Conservation (phyloP, 192 early-diverging fungal species). For the Allomyces javanicus region DNA sequence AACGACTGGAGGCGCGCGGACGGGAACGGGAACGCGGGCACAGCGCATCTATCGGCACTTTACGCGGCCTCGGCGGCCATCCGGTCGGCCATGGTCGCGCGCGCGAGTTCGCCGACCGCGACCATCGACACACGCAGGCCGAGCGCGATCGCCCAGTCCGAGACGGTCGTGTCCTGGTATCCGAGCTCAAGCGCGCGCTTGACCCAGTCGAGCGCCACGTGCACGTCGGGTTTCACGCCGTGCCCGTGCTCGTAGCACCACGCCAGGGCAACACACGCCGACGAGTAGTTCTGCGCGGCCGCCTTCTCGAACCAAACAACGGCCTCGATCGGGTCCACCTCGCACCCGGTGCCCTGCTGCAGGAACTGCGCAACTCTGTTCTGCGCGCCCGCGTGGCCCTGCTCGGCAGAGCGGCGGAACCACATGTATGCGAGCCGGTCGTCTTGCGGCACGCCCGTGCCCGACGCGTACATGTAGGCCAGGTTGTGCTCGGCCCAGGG, state of each 20-base stretch:
- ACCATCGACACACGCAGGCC: too few species aligned
- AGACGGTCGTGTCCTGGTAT: not conserved
- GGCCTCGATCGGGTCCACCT: constrained; percentile 24
- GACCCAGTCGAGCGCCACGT: not conserved
- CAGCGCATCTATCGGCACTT: too few species aligned
- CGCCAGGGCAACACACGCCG: constrained; percentile 26
- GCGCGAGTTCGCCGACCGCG: too few species aligned
- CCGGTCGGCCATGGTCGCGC: too few species aligned
- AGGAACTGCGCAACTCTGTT: constrained; percentile 63
- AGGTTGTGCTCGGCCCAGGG: constrained; percentile 71
- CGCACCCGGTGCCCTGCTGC: constrained; percentile 36
- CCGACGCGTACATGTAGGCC: constrained; percentile 56
- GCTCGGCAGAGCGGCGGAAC: constrained; percentile 35
- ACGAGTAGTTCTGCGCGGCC: constrained; percentile 33
- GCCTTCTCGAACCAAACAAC: constrained; percentile 34
- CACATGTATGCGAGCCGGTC: constrained; percentile 42
- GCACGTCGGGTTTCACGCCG: not conserved
- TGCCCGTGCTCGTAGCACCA: constrained; percentile 6
- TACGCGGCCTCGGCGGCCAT: too few species aligned
- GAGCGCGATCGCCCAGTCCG: not conserved
- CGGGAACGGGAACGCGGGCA: too few species aligned
- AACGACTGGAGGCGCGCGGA: too few species aligned
- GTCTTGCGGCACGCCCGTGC: constrained; percentile 38
- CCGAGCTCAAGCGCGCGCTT: not conserved
- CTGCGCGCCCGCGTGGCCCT: constrained; percentile 44